A percentile compares a stretch with the other conserved stretches of the same genome.
Conservation (phyloP, 2,329 filamentous ascomycete species). For the Cytospora leucostoma region DNA sequence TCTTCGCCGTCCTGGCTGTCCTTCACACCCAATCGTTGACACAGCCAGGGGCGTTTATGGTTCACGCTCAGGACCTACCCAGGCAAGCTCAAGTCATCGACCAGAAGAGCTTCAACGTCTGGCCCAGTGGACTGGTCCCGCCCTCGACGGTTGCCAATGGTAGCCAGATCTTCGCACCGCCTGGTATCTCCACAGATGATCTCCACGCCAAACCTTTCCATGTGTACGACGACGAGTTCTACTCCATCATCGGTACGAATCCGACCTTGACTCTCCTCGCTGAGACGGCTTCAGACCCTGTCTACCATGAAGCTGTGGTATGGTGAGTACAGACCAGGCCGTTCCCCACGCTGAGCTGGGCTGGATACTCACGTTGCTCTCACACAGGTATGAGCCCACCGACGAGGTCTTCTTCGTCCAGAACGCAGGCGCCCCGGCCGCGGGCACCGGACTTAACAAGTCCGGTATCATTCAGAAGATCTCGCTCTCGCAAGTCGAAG, state of each 20-base stretch:
- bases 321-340: slow-evolving; percentile 41
- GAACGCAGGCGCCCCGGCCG: slow-evolving; percentile 48
- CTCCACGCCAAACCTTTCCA: slow-evolving; percentile 45
- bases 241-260: slow-evolving; percentile 49
- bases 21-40: slow-evolving; percentile 22
- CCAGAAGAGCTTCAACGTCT: slow-evolving; percentile 46
- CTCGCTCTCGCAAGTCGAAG: slow-evolving; percentile 45
- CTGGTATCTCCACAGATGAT: slow-evolving; percentile 42
- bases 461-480: slow-evolving; percentile 55
- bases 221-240: slow-evolving; percentile 54
- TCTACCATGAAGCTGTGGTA: slow-evolving; percentile 59
- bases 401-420: slow-evolving; percentile 58
- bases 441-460: slow-evolving; percentile 53
- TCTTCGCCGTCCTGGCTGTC: slow-evolving; percentile 22
- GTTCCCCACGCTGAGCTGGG: not conserved
- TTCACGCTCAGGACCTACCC: slow-evolving; percentile 30
- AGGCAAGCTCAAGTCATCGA: slow-evolving; percentile 46
- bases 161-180: slow-evolving; percentile 45
- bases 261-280: slow-evolving; percentile 54
- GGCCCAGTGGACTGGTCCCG: slow-evolving; percentile 38
- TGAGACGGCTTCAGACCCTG: slow-evolving; percentile 44
- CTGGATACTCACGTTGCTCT: not conserved
- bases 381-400: slow-evolving; percentile 42
- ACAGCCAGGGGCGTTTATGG: slow-evolving; percentile 8
- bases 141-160: slow-evolving; percentile 42